A percentile compares a stretch with the other conserved stretches of the same genome.
Evolutionary conservation across 805 yeast species (phyloP).

Genomic region (Wickerhamomyces rabaulensis): DNA sequence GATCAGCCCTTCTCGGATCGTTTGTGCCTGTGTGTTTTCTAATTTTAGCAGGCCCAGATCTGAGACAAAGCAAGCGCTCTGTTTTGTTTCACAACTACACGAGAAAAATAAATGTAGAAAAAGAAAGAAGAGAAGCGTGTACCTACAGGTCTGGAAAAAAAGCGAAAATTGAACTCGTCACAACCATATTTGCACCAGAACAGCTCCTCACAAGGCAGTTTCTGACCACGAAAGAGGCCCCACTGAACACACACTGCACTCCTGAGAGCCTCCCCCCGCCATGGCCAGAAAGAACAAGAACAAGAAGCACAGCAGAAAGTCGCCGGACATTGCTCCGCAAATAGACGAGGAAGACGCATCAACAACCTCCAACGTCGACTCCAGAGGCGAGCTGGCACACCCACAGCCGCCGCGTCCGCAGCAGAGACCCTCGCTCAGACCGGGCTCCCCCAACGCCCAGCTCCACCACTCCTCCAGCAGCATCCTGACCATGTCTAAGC

Average conservation of each 20-base stretch:
- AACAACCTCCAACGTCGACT: neutral
- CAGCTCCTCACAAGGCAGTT: no score
- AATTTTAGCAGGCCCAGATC: no score
- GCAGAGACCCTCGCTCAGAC: neutral
- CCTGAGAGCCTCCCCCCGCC: no score
- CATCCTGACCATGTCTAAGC: conserved; percentile 22
- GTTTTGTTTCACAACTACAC: neutral
- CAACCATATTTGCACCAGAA: no score
- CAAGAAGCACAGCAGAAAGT: neutral
- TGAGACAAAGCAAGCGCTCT: no score
- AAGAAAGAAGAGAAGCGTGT: neutral
- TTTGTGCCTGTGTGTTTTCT: no score
- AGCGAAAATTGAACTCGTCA: no score
- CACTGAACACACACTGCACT: no score
- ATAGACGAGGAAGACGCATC: neutral
- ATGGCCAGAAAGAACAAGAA: neutral
- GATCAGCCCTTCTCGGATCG: no score
- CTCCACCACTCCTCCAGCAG: neutral
- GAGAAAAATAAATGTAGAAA: neutral
- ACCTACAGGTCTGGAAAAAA: neutral
- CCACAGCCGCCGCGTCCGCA: neutral
- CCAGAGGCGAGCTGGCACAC: neutral
- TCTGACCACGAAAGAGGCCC: no score
- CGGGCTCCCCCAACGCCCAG: neutral
- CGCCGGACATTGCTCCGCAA: neutral